Evolutionary conservation across 257 asterid species (phyloP).

Genomic region (Pogostemon cablin): DNA sequence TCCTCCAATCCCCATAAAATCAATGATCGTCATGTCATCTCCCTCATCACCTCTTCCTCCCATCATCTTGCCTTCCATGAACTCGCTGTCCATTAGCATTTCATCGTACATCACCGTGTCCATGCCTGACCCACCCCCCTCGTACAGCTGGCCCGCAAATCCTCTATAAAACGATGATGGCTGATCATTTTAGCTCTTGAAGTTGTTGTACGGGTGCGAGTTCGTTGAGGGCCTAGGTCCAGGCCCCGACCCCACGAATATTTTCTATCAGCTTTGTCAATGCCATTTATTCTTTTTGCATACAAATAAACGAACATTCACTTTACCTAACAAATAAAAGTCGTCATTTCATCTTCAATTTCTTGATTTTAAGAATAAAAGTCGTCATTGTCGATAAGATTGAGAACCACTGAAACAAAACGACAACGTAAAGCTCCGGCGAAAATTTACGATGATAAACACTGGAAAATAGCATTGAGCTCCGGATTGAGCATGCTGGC

Average conservation of each 20-base stretch:
- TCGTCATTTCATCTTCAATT: too few relatives aligned
- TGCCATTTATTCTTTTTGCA: too few relatives aligned
- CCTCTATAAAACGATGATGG: conserved; percentile 30
- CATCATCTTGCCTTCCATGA: neutral
- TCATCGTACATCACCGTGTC: conserved; percentile 71
- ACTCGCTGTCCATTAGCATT: conserved; percentile 48
- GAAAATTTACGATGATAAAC: too few relatives aligned
- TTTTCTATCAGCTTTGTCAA: conserved; percentile 37
- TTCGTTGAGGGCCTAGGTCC: conserved; percentile 26
- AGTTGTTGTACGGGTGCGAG: conserved; percentile 41
- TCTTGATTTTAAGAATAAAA: too few relatives aligned
- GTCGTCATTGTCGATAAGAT: too few relatives aligned
- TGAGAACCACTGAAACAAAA: too few relatives aligned
- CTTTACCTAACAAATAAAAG: too few relatives aligned
- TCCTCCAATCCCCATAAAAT: conserved; percentile 86
- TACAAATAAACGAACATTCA: too few relatives aligned
- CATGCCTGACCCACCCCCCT: conserved; percentile 31
- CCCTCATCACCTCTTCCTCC: conserved; percentile 36
- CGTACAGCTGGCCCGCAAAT: conserved; percentile 45
- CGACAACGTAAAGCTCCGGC: too few relatives aligned
- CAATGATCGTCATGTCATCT: conserved; percentile 66
- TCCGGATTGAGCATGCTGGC: too few relatives aligned
- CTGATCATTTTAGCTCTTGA: conserved; percentile 44
- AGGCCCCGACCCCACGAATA: conserved; percentile 44
- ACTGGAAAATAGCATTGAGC: too few relatives aligned